A percentile compares a stretch with the other conserved stretches of the same genome.
Evolutionary conservation across 1,284 basidiomycete genomes (phyloP).

Genomic region (Naganishia sp.): DNA sequence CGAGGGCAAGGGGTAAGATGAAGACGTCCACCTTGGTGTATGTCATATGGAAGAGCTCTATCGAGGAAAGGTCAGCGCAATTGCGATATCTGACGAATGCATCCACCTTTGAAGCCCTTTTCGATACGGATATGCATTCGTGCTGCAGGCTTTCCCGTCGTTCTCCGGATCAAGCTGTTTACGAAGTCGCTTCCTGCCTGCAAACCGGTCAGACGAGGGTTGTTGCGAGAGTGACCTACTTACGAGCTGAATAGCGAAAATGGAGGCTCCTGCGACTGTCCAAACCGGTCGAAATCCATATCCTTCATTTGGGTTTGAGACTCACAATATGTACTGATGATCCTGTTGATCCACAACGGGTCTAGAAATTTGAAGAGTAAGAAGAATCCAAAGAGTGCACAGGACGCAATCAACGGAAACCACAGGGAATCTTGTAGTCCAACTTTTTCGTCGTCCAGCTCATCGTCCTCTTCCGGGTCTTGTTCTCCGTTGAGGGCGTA

Average conservation of each 20-base stretch:
- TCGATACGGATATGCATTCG: conserved; percentile 50
- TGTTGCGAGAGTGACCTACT: conserved; percentile 29
- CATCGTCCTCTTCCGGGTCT: conserved; percentile 46
- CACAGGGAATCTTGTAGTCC: conserved; percentile 48
- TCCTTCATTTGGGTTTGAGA: not conserved
- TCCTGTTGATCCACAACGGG: conserved; percentile 69
- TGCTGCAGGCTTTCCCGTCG: conserved; percentile 32
- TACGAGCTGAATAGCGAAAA: conserved; percentile 51
- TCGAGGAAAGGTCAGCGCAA: not conserved
- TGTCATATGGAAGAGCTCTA: conserved; percentile 50
- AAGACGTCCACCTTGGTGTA: conserved; percentile 59
- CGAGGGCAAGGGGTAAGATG: conserved; percentile 65
- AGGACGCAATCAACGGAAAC: conserved; percentile 50
- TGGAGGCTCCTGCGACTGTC: conserved; percentile 45
- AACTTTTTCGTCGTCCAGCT: conserved; percentile 45
- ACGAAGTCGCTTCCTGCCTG: conserved; percentile 46
- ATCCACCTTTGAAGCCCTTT: conserved; percentile 48
- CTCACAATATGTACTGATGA: conserved; percentile 63
- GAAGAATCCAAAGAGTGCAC: conserved; percentile 47
- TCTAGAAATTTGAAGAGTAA: conserved; percentile 64
- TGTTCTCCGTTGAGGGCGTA: conserved; percentile 32
- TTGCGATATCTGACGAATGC: conserved; percentile 1
- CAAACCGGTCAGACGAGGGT: conserved; percentile 1
- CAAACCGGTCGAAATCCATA: not conserved
- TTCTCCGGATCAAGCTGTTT: conserved; percentile 35